A percentile compares a stretch with the other conserved stretches of the same genome.
Evolutionary conservation across 83 land plant genomes (phyloP).

Genomic region (Larix sibirica): DNA sequence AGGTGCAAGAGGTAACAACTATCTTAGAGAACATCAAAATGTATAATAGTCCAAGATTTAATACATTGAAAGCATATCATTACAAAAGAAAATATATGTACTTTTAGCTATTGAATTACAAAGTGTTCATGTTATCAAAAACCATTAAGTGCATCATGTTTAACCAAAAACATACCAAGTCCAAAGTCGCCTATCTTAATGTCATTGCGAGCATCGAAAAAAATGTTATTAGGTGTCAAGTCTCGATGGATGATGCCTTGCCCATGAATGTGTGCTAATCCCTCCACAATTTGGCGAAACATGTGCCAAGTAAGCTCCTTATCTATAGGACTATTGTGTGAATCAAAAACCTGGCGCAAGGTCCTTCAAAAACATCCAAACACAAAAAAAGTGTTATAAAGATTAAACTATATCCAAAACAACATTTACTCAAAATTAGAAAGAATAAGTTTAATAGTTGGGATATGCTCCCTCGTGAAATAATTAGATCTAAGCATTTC

Average conservation of each 20-base stretch:
- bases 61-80: no score
- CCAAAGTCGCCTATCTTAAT: constrained; percentile 99
- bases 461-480: background rate
- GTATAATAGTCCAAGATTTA: no score
- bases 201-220: constrained; percentile 89
- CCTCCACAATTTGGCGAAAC: constrained; percentile 97
- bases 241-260: constrained; percentile 99
- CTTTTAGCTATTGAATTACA: no score
- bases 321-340: constrained; percentile 51
- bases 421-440: background rate
- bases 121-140: no score
- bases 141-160: background rate
- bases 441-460: background rate
- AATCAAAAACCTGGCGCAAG: constrained; percentile 76
- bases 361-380: constrained; percentile 60
- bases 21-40: no score
- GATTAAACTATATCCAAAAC: background rate
- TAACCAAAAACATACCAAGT: constrained; percentile 68
- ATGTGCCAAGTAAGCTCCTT: constrained; percentile 81
- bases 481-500: constrained; percentile 6
- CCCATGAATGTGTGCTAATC: constrained; percentile 93
- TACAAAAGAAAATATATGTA: no score
- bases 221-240: constrained; percentile 94
- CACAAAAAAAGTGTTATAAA: background rate
- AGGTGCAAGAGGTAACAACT: no score